These are phyloP conservation scores for Pachyrhizus erosus DNA, from an alignment of 306 rosid species.

Conservation along the genomic window DNA sequence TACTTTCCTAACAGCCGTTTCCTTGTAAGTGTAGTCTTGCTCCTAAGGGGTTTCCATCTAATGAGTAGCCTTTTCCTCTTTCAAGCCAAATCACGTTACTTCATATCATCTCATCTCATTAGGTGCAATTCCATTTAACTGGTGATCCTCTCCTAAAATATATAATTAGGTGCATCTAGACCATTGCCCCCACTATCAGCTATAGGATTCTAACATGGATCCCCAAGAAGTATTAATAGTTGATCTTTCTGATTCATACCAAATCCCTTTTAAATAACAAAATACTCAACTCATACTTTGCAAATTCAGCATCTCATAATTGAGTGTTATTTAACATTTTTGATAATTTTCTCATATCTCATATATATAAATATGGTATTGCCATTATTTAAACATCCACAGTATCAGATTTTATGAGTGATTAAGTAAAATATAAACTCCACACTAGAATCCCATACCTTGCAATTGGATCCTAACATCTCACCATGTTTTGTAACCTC, in stretches of 20 bases:
- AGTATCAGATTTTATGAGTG: no score
- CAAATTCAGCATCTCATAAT: neutral
- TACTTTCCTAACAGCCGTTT: no score
- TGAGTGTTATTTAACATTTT: neutral
- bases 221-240: neutral
- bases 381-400: neutral
- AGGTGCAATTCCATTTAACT: neutral
- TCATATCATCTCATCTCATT: neutral
- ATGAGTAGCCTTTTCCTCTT: no score
- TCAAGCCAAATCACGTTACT: no score
- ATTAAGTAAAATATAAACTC: no score
- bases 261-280: neutral
- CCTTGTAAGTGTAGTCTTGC: no score
- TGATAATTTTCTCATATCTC: neutral
- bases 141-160: neutral
- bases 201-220: neutral
- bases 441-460: neutral
- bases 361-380: neutral
- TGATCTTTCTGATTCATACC: neutral
- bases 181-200: neutral
- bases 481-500: neutral
- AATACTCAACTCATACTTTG: neutral
- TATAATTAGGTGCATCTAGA: neutral
- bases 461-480: neutral
- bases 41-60: no score